Conservation (phyloP, 2,329 filamentous ascomycete species). For the Hawksworthiomyces lignivorus region DNA sequence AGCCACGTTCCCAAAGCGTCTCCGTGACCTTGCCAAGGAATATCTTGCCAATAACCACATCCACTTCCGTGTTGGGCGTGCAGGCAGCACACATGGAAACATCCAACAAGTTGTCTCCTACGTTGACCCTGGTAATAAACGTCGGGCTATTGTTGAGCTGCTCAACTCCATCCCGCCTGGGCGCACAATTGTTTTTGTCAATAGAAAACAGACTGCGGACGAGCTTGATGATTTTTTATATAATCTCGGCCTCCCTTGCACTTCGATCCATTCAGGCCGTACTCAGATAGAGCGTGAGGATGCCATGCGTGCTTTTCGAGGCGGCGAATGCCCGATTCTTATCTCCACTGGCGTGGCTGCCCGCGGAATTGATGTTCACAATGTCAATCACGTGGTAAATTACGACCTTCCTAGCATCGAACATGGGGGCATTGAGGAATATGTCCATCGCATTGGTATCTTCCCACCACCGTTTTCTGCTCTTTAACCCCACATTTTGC, state of each 20-base stretch:
- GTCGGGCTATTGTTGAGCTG: constrained; percentile 62
- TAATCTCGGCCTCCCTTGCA: constrained; percentile 70
- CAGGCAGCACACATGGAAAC: constrained; percentile 74
- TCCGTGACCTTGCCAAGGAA: constrained; percentile 67
- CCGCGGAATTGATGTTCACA: constrained; percentile 80
- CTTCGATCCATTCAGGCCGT: constrained; percentile 80
- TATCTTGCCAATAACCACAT: constrained; percentile 69
- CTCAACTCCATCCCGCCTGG: constrained; percentile 62
- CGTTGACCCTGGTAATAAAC: constrained; percentile 60
- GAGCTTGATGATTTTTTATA: constrained; percentile 81
- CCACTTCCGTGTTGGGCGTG: constrained; percentile 77
- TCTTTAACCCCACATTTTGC: constrained; percentile 2
- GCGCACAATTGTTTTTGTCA: constrained; percentile 86
- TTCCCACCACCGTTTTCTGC: not conserved
- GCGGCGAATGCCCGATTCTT: constrained; percentile 67
- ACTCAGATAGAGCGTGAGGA: constrained; percentile 90
- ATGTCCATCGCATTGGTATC: constrained; percentile 84
- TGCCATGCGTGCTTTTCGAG: constrained; percentile 76
- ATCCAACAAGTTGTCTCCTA: constrained; percentile 71
- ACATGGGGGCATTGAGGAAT: constrained; percentile 87
- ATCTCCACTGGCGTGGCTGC: constrained; percentile 81
- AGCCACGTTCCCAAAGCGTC: constrained; percentile 79
- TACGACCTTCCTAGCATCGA: constrained; percentile 70
- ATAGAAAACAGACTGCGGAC: constrained; percentile 70
- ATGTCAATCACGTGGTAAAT: constrained; percentile 89